Base-by-base conservation (phyloP, 805 yeast genomes). In the Clavispora santaluciae region DNA sequence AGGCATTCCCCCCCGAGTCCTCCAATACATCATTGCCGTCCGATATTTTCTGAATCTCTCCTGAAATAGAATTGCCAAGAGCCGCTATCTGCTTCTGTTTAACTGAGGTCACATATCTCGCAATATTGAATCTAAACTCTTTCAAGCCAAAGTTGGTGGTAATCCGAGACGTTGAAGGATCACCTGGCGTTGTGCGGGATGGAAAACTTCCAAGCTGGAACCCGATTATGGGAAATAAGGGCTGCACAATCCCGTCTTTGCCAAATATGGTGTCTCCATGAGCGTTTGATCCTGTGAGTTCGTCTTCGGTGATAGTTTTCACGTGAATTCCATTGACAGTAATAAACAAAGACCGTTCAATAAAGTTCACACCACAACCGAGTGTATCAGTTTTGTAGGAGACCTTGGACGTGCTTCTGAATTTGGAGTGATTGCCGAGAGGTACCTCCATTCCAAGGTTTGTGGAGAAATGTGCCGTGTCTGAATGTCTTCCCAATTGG, bases 291-390 rank as follows among this genome's bases (percentile, higher is more conserved):
- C 50, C 29, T 5, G 36, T 33, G 21, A 50, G 29, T 8, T 52
- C 54, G 16, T 41, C 41, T 23, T 42, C 47, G 12, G 36, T 17
- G 12, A 52, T 46, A 4, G 45, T 34, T 30, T 46, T 50, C 33
- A 52, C 51, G 15, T 48, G 30, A 3, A 85, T 71, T 2, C 96
- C 97, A 61, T 90, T 89, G 57, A 85, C 82, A 0, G 96, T 89
- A 48, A 78, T 78, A 52, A 89, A 90, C 2, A 87, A 72, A 0
- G 79, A 63, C 31, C 77, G 73, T 30, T 75, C 76, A 12, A 74
- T 66, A 51, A 77, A 83, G 63, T 89, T 83, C 18, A 88, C 72
- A 4, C 96, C 96, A 60, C 90, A 83, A 0, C 97, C 97, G 46
- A 90, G 72, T 2, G 76, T 68, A 59, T 88, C 96, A 17, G 61